Evolutionary conservation across 2,329 filamentous ascomycete species (phyloP).

Genomic region (Coccinonectria pachysandricola): DNA sequence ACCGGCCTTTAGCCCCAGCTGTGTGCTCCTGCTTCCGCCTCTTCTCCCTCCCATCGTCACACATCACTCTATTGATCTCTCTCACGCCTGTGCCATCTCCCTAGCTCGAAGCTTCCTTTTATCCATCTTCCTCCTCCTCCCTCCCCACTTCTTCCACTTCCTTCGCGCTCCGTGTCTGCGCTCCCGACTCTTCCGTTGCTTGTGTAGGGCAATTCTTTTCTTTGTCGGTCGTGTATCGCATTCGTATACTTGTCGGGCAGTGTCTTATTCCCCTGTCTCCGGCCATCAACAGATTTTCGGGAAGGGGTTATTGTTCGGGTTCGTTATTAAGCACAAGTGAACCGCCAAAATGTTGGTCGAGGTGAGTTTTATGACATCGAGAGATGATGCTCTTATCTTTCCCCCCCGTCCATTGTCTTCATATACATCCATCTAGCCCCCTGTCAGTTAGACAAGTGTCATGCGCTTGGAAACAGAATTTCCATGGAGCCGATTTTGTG

Average conservation of each 20-base stretch:
- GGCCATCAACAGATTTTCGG: slow-evolving; percentile 1
- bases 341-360: slow-evolving; percentile 25
- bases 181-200: slow-evolving; percentile 5
- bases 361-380: slow-evolving; percentile 21
- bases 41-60: slow-evolving; percentile 2
- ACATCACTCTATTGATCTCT: not conserved
- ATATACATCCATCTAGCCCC: too few species aligned
- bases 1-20: too few species aligned
- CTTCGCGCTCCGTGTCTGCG: slow-evolving; percentile 4
- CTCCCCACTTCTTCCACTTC: slow-evolving; percentile 2
- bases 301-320: slow-evolving; percentile 7
- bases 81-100: not conserved
- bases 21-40: too few species aligned
- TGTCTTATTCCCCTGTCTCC: slow-evolving; percentile 3
- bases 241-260: slow-evolving; percentile 2
- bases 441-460: too few species aligned
- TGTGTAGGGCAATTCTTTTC: slow-evolving; percentile 9
- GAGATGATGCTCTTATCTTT: slow-evolving; percentile 3
- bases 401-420: not conserved
- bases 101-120: not conserved
- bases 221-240: too few species aligned
- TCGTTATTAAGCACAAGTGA: slow-evolving; percentile 2
- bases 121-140: slow-evolving; percentile 2
- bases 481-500: too few species aligned
- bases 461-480: too few species aligned